A percentile compares a stretch with the other conserved stretches of the same genome.
These are phyloP conservation scores for Diphasiastrum complanatum DNA, from an alignment of 83 land plant genomes.

Conservation along the genomic window DNA sequence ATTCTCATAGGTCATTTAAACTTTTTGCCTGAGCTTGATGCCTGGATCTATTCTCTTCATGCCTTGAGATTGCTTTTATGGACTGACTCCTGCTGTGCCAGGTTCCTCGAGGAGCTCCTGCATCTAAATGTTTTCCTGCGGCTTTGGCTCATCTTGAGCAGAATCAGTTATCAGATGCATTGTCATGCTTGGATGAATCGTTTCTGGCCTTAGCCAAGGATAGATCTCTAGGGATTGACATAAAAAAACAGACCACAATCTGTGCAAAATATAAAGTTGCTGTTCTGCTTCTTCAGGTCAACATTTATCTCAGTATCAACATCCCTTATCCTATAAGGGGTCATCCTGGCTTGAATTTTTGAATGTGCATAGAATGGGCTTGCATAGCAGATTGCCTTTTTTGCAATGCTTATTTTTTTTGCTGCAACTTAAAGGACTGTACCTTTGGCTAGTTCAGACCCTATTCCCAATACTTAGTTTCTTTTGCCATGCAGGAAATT, in stretches of 20 bases:
- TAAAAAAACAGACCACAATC: slow-evolving; percentile 89
- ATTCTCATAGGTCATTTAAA: background rate
- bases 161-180: slow-evolving; percentile 91
- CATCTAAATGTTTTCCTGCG: slow-evolving; percentile 80
- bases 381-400: background rate
- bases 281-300: slow-evolving; percentile 84
- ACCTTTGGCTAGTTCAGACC: background rate
- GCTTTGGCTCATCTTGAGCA: slow-evolving; percentile 89
- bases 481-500: slow-evolving; percentile 65
- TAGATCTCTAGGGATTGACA: slow-evolving; percentile 79
- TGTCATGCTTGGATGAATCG: slow-evolving; percentile 93
- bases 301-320: background rate
- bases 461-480: background rate
- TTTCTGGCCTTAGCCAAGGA: slow-evolving; percentile 95
- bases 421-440: background rate
- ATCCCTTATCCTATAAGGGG: background rate
- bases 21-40: background rate
- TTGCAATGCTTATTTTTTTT: slow-evolving; percentile 3
- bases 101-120: slow-evolving; percentile 98
- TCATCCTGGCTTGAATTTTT: background rate
- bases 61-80: slow-evolving; percentile 5
- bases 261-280: slow-evolving; percentile 97
- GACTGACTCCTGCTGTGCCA: slow-evolving; percentile 17
- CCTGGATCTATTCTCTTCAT: background rate
- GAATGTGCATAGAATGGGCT: background rate